These are phyloP conservation scores for Lyophyllum shimeji DNA, from an alignment of 768 basidiomycete species.

Conservation along the genomic window DNA sequence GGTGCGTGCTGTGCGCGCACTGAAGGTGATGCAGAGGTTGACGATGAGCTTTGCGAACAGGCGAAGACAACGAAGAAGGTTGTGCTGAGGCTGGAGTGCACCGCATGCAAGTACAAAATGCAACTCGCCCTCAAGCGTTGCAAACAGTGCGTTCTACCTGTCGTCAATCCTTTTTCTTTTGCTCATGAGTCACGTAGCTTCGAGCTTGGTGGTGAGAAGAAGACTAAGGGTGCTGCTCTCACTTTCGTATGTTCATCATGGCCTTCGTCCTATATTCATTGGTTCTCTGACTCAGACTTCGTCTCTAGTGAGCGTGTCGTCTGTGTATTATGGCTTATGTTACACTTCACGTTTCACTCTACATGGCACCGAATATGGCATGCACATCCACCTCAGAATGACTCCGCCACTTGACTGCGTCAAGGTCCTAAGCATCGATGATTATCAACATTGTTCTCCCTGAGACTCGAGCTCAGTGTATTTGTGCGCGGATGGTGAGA, in stretches of 20 bases:
- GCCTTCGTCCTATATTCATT: not conserved
- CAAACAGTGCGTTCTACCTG: slow-evolving; percentile 80
- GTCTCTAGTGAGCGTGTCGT: slow-evolving; percentile 18
- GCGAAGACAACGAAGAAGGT: slow-evolving; percentile 99
- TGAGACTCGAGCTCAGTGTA: no score
- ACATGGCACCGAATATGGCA: slow-evolving; percentile 22
- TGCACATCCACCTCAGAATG: slow-evolving; percentile 7
- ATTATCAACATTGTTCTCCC: no score
- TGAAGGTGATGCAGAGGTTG: not conserved
- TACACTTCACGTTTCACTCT: slow-evolving; percentile 9
- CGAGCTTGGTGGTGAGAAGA: slow-evolving; percentile 99
- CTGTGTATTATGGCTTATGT: slow-evolving; percentile 19
- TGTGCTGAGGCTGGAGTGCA: slow-evolving; percentile 96
- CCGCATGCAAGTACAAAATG: slow-evolving; percentile 98
- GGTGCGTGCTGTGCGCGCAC: slow-evolving; percentile 39
- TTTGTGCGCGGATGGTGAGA: no score
- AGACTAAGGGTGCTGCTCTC: slow-evolving; percentile 96
- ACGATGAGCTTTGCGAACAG: slow-evolving; percentile 33
- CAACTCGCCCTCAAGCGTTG: slow-evolving; percentile 95
- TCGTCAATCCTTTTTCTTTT: not conserved
- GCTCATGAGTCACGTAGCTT: slow-evolving; percentile 54
- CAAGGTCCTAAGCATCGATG: not conserved
- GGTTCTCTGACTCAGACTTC: not conserved
- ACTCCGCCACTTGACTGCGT: not conserved
- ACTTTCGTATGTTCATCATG: slow-evolving; percentile 70